Evolutionary conservation across 306 rosid genomes (phyloP).

Genomic region (Mimosa bimucronata): DNA sequence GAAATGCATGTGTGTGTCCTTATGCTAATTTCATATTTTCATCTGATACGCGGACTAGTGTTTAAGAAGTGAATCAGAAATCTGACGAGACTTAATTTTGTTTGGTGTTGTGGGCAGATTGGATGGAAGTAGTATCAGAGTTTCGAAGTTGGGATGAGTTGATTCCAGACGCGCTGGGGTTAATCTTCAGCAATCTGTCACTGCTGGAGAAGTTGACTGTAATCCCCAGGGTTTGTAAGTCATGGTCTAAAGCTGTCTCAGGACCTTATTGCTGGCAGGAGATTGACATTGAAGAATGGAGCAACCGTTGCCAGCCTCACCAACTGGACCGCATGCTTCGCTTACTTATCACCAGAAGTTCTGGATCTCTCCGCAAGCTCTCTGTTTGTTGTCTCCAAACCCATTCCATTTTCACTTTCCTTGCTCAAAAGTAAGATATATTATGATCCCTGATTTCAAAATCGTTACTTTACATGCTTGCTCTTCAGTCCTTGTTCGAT

Average conservation of each 20-base stretch:
- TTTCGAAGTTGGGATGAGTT: constrained; percentile 86
- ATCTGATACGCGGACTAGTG: background rate
- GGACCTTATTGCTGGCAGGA: constrained; percentile 99
- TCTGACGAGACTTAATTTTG: background rate
- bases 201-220: constrained; percentile 77
- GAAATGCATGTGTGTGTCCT: background rate
- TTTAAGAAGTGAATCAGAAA: constrained; percentile 10
- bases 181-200: constrained; percentile 78
- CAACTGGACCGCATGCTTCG: constrained; percentile 74
- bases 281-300: constrained; percentile 94
- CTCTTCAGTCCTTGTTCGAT: background rate
- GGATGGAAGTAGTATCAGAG: constrained; percentile 70
- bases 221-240: constrained; percentile 89
- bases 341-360: constrained; percentile 69
- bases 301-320: constrained; percentile 59
- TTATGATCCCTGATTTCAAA: background rate
- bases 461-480: constrained; percentile 7
- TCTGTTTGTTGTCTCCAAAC: constrained; percentile 72
- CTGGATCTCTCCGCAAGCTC: constrained; percentile 83
- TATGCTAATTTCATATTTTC: background rate
- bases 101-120: constrained; percentile 30
- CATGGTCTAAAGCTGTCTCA: constrained; percentile 80
- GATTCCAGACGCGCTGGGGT: constrained; percentile 87
- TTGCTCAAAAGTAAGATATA: constrained; percentile 61
- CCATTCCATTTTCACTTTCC: constrained; percentile 51